Conservation (phyloP, 2,329 filamentous ascomycete genomes). For the Corinectria fuckeliana region DNA sequence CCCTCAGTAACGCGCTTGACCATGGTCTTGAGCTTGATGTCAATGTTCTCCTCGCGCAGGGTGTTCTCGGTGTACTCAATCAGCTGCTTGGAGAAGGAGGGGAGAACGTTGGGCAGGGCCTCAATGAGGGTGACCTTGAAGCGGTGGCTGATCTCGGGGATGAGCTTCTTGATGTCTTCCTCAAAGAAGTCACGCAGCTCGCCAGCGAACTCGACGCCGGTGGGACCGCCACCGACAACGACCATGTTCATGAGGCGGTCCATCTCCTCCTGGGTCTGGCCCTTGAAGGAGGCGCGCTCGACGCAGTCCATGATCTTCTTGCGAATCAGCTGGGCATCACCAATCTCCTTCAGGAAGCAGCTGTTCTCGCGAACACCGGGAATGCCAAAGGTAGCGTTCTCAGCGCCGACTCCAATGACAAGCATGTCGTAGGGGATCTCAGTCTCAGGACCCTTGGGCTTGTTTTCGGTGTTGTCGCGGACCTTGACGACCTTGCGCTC, state of each 20-base stretch:
- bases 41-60: constrained; percentile 98
- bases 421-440: constrained; percentile 98
- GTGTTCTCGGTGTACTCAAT: constrained; percentile 99
- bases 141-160: constrained; percentile 91
- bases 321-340: constrained; percentile 92
- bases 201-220: constrained; percentile 97
- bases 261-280: constrained; percentile 85
- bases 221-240: constrained; percentile 90
- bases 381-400: constrained; percentile 98
- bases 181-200: constrained; percentile 99
- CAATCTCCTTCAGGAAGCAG: constrained; percentile 98
- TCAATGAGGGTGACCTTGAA: constrained; percentile 98
- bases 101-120: constrained; percentile 93
- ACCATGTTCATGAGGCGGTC: constrained; percentile 98
- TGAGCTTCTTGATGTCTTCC: constrained; percentile 96
- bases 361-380: constrained; percentile 93
- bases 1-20: constrained; percentile 96
- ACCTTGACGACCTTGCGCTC: constrained; percentile 89
- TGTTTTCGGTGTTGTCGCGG: constrained; percentile 90
- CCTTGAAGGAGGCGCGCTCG: constrained; percentile 98
- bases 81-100: constrained; percentile 98
- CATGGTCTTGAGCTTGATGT: constrained; percentile 98
- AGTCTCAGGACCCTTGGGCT: constrained; percentile 74
- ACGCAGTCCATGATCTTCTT: constrained; percentile 99
- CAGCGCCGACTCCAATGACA: constrained; percentile 94